Evolutionary conservation across 2,329 filamentous ascomycete genomes (phyloP).

Genomic region (Apiospora saccharicola): DNA sequence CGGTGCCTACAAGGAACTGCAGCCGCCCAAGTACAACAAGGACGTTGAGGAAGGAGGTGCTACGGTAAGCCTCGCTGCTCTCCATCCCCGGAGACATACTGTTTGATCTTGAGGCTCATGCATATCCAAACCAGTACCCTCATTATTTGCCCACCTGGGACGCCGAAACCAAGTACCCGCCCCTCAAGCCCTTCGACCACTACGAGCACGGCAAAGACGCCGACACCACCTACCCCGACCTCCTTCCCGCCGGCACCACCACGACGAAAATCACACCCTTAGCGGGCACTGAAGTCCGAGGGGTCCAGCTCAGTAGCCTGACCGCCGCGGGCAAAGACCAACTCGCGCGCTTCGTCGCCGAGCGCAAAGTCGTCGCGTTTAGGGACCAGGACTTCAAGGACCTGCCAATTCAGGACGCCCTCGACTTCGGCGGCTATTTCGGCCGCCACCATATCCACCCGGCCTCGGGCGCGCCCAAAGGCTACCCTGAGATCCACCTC

Average conservation of each 20-base stretch:
- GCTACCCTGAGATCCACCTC: slow-evolving; percentile 78
- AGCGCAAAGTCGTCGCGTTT: slow-evolving; percentile 82
- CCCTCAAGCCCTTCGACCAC: slow-evolving; percentile 74
- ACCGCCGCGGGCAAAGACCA: slow-evolving; percentile 76
- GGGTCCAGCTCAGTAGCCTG: slow-evolving; percentile 75
- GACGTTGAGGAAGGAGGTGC: slow-evolving; percentile 41
- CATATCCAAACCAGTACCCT: slow-evolving; percentile 59
- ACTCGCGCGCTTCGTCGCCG: slow-evolving; percentile 76
- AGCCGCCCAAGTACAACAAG: slow-evolving; percentile 35
- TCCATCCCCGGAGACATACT: neutral
- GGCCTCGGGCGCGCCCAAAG: slow-evolving; percentile 76
- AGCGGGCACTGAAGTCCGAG: slow-evolving; percentile 76
- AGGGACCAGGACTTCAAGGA: slow-evolving; percentile 77
- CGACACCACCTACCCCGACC: slow-evolving; percentile 72
- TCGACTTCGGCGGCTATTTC: slow-evolving; percentile 77
- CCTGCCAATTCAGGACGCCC: slow-evolving; percentile 72
- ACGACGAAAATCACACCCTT: slow-evolving; percentile 72
- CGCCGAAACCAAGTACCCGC: slow-evolving; percentile 67
- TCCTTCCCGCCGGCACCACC: slow-evolving; percentile 62
- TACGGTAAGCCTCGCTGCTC: slow-evolving; percentile 30
- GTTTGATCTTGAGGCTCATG: neutral
- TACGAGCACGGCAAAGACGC: slow-evolving; percentile 80
- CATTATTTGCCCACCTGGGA: slow-evolving; percentile 80
- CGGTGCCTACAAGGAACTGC: slow-evolving; percentile 41
- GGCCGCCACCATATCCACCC: slow-evolving; percentile 85